Base-by-base conservation (phyloP, 2,329 filamentous ascomycete species). In the Ceratocystis lukuohia region DNA sequence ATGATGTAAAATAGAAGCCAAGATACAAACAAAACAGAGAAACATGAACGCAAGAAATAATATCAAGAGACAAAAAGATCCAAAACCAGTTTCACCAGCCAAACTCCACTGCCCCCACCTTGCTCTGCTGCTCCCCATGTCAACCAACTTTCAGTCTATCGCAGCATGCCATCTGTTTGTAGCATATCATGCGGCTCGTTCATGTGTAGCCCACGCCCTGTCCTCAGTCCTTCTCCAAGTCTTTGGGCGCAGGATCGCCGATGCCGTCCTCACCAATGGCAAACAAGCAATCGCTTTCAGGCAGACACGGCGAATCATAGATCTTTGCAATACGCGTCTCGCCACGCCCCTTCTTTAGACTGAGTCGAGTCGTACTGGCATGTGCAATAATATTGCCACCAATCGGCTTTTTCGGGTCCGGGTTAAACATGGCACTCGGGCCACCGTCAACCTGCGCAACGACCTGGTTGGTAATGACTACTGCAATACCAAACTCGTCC, bases 311-410 rank as follows among this genome's bases (percentile, higher is more conserved):
- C 71, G 92, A 97, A 77, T 99, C 95, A 74, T 99, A 99, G 69
- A 99, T 99, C 81, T 97, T 99, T 79, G 94, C 96, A 71, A 99
- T 90, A 79, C 94, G 85, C 25, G 94, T 99, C 80, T 99, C 94
- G 37, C 84, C 94, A 66, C 94, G 83, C 1, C 94, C 95, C 76
- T 99, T 99, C 80, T 96, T 96, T 74, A 99, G 76, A 73, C 91
- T 96, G 71, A 99, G 82, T 73, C 94, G 83, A 1, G 94, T 99
- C 1, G 94, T 99, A 73, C 91, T 96, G 64, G 94, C 92, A 75
- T 99, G 94, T 2, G 95, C 94, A 74, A 99, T 97, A 71, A 99
- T 99, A 76, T 99, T 97, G 70, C 94, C 94, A 71, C 94, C 94
- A 74, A 99, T 96, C 0, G 94, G 94, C 76, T 99, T 99, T 83